phyloP scores from a whole-genome alignment of 805 yeast species.

The Dipodascus albidus region DNA sequence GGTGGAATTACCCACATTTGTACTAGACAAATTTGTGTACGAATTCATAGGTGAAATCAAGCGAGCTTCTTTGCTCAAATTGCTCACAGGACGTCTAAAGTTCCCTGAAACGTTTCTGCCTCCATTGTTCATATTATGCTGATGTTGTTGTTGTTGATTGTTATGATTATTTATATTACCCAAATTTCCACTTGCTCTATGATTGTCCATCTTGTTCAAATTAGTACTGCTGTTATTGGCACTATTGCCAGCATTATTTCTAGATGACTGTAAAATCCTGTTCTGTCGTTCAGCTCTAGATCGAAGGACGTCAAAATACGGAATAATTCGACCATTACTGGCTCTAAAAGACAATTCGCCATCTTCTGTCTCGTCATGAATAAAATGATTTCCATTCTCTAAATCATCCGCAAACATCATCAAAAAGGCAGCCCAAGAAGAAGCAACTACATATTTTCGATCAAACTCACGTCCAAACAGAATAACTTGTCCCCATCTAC shows the following conservation, averaged over 20 bases:
- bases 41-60: neutral
- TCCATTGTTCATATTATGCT: neutral
- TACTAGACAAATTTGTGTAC: neutral
- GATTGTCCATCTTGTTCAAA: neutral
- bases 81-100: neutral
- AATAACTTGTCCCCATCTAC: constrained; percentile 84
- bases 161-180: neutral
- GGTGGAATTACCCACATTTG: neutral
- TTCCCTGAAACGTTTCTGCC: neutral
- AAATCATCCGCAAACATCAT: constrained; percentile 76
- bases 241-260: neutral
- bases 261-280: neutral
- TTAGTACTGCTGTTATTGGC: neutral
- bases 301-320: constrained; percentile 46
- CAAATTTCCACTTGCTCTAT: too few relatives aligned
- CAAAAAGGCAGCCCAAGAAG: constrained; percentile 82
- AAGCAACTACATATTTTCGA: constrained; percentile 75
- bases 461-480: constrained; percentile 91
- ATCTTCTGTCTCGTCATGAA: constrained; percentile 57
- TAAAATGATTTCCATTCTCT: constrained; percentile 69
- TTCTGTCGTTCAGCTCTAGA: constrained; percentile 29
- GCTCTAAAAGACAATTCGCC: constrained; percentile 38
- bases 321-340: constrained; percentile 63
- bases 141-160: neutral
- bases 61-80: neutral